Percentiles rank a stretch among this genome's conserved stretches.
phyloP scores from a whole-genome alignment of 306 rosid species.

The Alnus glutinosa region DNA sequence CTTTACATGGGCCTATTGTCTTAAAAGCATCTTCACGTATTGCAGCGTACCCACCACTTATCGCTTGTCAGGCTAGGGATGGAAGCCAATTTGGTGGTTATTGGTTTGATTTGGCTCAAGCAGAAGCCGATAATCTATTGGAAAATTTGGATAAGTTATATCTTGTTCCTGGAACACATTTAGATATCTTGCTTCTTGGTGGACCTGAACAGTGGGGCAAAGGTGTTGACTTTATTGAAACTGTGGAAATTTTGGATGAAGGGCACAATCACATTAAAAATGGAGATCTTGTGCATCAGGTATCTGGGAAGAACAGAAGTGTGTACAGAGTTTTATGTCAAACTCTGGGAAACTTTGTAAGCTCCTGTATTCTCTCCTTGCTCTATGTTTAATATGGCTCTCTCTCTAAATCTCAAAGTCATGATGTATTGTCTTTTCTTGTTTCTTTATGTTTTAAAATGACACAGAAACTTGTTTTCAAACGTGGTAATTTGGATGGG shows the following conservation, averaged over 20 bases:
- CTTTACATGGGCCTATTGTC: conserved; percentile 57
- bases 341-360: conserved; percentile 72
- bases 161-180: conserved; percentile 80
- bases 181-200: conserved; percentile 67
- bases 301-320: conserved; percentile 54
- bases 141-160: conserved; percentile 55
- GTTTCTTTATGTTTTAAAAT: conserved; percentile 33
- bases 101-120: conserved; percentile 65
- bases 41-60: conserved; percentile 76
- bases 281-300: conserved; percentile 56
- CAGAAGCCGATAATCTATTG: conserved; percentile 49
- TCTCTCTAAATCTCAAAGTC: conserved; percentile 6
- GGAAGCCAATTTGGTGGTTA: conserved; percentile 93
- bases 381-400: conserved; percentile 13
- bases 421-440: conserved; percentile 14
- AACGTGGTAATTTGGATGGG: conserved; percentile 85
- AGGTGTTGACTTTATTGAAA: conserved; percentile 50
- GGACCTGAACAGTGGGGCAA: conserved; percentile 85
- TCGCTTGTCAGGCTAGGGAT: conserved; percentile 64
- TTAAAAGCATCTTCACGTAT: conserved; percentile 68
- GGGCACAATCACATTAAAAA: conserved; percentile 38
- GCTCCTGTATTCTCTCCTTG: conserved; percentile 33
- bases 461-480: conserved; percentile 70
- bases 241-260: conserved; percentile 46
- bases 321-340: conserved; percentile 69